phyloP scores from a whole-genome alignment of 2,329 filamentous ascomycete genomes.

The Apiospora arundinis region DNA sequence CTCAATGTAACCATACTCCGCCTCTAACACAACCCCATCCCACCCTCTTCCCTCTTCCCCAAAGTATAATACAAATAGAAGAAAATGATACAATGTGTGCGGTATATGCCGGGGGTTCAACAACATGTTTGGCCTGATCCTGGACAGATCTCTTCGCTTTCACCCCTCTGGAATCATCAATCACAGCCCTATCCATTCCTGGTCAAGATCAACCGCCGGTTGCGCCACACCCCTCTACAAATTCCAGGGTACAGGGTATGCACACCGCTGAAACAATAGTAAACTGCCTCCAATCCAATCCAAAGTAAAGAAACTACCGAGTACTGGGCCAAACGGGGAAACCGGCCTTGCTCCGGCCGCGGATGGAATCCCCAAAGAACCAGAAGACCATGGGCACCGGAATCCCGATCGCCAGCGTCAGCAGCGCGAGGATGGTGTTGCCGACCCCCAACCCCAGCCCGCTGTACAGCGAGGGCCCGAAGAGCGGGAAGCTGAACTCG shows the following conservation, averaged over 20 bases:
- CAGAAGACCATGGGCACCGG: slow-evolving; percentile 50
- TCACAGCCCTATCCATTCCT: background rate
- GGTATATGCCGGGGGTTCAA: background rate
- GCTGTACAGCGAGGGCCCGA: slow-evolving; percentile 50
- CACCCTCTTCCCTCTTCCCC: background rate
- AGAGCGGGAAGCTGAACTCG: slow-evolving; percentile 55
- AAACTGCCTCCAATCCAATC: too few relatives aligned
- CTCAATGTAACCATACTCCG: background rate
- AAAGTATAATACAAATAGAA: background rate
- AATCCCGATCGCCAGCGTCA: slow-evolving; percentile 55
- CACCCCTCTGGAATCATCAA: background rate
- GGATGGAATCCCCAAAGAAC: slow-evolving; percentile 22
- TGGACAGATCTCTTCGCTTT: background rate
- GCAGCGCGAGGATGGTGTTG: slow-evolving; percentile 48
- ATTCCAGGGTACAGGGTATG: background rate
- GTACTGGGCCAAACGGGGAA: slow-evolving; percentile 4
- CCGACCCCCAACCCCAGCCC: slow-evolving; percentile 50
- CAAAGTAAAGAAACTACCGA: background rate
- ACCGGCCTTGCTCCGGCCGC: background rate
- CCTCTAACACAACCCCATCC: background rate
- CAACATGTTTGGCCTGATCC: background rate
- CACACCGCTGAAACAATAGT: background rate
- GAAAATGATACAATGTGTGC: background rate
- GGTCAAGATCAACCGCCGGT: background rate
- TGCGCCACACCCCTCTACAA: background rate